These are phyloP conservation scores for Musa schizocarpa DNA, from an alignment of 176 grass and related monocot species.

Conservation along the genomic window DNA sequence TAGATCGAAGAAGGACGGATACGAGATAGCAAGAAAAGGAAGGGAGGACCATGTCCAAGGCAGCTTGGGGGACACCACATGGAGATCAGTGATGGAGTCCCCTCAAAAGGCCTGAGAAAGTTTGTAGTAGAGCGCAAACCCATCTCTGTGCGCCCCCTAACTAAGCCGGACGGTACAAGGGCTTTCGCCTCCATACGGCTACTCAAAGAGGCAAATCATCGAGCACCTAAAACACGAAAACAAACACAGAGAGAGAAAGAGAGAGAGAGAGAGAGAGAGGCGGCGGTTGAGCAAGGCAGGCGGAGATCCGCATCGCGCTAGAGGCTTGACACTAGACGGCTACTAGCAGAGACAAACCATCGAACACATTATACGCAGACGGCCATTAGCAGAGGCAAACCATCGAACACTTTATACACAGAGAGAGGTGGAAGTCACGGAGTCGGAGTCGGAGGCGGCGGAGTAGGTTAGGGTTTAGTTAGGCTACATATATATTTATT, in stretches of 20 bases:
- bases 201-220: conserved; percentile 6
- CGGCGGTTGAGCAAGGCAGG: not conserved
- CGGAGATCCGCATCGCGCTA: no score
- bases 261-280: not conserved
- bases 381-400: no score
- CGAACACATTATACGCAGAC: no score
- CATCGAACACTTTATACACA: no score
- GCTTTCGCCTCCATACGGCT: not conserved
- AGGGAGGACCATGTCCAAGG: not conserved
- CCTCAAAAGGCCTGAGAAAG: conserved; percentile 4
- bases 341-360: no score
- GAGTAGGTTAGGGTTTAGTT: not conserved
- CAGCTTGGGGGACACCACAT: not conserved
- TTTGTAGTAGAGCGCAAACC: not conserved
- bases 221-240: not conserved
- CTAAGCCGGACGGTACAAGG: not conserved
- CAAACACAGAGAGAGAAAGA: not conserved
- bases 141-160: not conserved
- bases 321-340: no score
- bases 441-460: not conserved
- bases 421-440: no score
- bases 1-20: not conserved
- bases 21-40: not conserved
- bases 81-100: not conserved
- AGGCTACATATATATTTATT: no score